Conservation (phyloP, 2,329 filamentous ascomycete species). For the Neofusicoccum ribis region DNA sequence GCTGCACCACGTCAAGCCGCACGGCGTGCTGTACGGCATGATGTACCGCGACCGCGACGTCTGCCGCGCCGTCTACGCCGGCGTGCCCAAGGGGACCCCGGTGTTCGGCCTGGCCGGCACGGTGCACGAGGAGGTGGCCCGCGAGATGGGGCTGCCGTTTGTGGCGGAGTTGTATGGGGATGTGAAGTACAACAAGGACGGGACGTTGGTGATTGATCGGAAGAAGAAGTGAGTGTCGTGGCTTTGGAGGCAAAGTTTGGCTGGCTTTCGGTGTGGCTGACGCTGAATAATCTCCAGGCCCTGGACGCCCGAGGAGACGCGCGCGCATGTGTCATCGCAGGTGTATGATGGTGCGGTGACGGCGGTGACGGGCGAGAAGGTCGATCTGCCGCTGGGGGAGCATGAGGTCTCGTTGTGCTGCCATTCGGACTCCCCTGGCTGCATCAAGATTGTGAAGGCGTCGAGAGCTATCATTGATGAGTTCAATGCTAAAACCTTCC, state of each 20-base stretch:
- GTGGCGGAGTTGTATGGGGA: conserved; percentile 58
- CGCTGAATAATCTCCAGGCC: conserved; percentile 24
- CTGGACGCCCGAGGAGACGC: conserved; percentile 45
- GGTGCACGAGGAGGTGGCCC: conserved; percentile 55
- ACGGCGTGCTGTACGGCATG: conserved; percentile 61
- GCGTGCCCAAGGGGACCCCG: conserved; percentile 50
- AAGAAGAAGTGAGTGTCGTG: conserved; percentile 52
- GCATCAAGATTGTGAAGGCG: conserved; percentile 45
- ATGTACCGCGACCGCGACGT: conserved; percentile 54
- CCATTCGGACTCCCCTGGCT: conserved; percentile 47
- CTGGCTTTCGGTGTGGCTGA: neutral
- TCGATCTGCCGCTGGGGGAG: conserved; percentile 44
- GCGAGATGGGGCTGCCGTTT: conserved; percentile 55
- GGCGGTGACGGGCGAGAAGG: conserved; percentile 43
- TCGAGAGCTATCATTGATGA: conserved; percentile 45
- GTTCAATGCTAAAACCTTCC: conserved; percentile 36
- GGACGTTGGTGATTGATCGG: conserved; percentile 56
- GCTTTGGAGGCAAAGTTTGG: no score
- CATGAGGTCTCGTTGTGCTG: conserved; percentile 47
- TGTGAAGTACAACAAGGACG: conserved; percentile 55
- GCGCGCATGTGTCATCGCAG: conserved; percentile 43
- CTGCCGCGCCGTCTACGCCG: conserved; percentile 55
- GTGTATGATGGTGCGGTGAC: conserved; percentile 43
- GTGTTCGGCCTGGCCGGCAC: conserved; percentile 59
- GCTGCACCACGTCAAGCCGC: conserved; percentile 64